Evolutionary conservation across 75 land plant species (phyloP).

Genomic region (Chamaecyparis obtusa): DNA sequence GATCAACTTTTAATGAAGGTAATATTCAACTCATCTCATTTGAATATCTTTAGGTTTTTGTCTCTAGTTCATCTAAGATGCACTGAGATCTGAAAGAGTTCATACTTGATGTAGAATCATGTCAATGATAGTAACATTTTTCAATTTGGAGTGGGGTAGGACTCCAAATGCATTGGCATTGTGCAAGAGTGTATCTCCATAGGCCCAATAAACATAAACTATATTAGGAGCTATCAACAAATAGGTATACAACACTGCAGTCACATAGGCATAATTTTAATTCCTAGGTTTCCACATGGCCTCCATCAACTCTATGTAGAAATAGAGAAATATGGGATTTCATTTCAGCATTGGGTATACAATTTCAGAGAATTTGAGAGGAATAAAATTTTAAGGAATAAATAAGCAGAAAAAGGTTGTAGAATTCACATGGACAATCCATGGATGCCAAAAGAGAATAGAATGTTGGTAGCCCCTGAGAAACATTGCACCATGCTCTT

Average conservation of each 20-base stretch:
- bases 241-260: conserved; percentile 16
- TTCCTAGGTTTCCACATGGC: conserved; percentile 45
- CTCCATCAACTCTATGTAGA: conserved; percentile 41
- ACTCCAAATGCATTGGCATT: conserved; percentile 26
- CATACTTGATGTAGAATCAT: conserved; percentile 37
- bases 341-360: neutral
- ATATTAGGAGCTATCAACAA: conserved; percentile 26
- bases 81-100: neutral
- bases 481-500: conserved; percentile 25
- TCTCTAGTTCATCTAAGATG: neutral
- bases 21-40: no score
- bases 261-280: conserved; percentile 29
- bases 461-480: conserved; percentile 40
- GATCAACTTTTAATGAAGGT: no score
- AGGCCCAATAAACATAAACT: conserved; percentile 30
- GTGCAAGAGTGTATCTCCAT: conserved; percentile 27
- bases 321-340: neutral
- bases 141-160: conserved; percentile 19
- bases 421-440: conserved; percentile 24
- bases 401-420: neutral
- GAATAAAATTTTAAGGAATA: neutral
- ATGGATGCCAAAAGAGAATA: conserved; percentile 34
- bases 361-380: neutral
- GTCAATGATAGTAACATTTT: conserved; percentile 19
- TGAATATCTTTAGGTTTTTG: neutral